Evolutionary conservation across 805 yeast species (phyloP).

Genomic region (Myxozyma udenii): DNA sequence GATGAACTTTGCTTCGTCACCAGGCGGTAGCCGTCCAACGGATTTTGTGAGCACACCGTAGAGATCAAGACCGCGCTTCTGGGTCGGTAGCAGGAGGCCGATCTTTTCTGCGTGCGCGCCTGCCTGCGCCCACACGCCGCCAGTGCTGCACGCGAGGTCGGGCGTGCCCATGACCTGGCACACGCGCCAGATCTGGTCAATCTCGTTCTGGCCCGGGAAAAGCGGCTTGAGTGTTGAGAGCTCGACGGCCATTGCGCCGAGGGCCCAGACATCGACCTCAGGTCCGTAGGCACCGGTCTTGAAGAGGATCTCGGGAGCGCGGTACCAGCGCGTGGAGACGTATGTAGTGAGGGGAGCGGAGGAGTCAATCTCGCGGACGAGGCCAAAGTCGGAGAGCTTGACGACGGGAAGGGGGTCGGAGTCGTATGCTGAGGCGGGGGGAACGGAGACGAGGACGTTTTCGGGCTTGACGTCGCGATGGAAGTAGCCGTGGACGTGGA

Average conservation of each 20-base stretch:
- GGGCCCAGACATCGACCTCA: constrained; percentile 89
- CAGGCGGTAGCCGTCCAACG: neutral
- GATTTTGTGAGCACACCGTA: constrained; percentile 2
- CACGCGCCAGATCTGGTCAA: constrained; percentile 73
- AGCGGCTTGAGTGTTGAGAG: constrained; percentile 71
- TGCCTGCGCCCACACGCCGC: constrained; percentile 75
- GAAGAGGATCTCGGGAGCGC: constrained; percentile 82
- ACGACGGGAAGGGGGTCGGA: constrained; percentile 61
- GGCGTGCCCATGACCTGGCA: constrained; percentile 76
- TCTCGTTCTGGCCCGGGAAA: constrained; percentile 76
- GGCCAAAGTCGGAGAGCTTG: constrained; percentile 93
- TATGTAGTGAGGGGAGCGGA: constrained; percentile 70
- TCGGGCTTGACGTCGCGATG: constrained; percentile 96
- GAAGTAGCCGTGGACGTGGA: constrained; percentile 63
- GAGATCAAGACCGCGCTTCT: constrained; percentile 4
- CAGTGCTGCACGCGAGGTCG: constrained; percentile 40
- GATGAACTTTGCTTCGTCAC: neutral
- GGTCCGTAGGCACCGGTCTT: constrained; percentile 57
- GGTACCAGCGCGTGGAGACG: constrained; percentile 94
- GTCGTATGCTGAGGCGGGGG: neutral
- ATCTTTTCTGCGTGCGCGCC: constrained; percentile 48
- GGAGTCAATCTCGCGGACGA: constrained; percentile 71
- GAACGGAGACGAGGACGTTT: constrained; percentile 61
- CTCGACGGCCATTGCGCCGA: constrained; percentile 87
- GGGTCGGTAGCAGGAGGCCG: constrained; percentile 54